Evolutionary conservation across 169 alveolate species (phyloP).

Genomic region (Babesia ovis): DNA sequence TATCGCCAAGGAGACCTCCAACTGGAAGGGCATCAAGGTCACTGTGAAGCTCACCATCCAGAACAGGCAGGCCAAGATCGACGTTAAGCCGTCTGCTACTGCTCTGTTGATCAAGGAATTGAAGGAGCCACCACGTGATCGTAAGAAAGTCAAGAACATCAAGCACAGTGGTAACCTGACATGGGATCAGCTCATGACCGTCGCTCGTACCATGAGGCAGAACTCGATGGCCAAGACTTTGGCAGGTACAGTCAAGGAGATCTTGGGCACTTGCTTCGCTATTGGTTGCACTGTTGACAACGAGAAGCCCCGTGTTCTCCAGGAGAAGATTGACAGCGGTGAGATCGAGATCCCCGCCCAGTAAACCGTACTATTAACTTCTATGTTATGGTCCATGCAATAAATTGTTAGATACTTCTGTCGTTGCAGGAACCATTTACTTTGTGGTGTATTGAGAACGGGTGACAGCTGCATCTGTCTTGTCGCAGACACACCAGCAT

Average conservation of each 20-base stretch:
- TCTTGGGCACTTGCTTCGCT: slow-evolving; percentile 95
- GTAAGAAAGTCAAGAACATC: slow-evolving; percentile 93
- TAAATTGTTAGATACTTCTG: no score
- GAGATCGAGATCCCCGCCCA: slow-evolving; percentile 84
- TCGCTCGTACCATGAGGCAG: slow-evolving; percentile 91
- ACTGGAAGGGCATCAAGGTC: slow-evolving; percentile 95
- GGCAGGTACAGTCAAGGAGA: slow-evolving; percentile 95
- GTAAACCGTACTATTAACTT: slow-evolving; percentile 17
- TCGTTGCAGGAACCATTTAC: no score
- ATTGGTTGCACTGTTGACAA: slow-evolving; percentile 97
- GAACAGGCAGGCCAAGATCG: slow-evolving; percentile 89
- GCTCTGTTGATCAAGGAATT: slow-evolving; percentile 92
- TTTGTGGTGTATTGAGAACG: no score
- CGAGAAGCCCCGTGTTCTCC: slow-evolving; percentile 90
- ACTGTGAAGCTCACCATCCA: slow-evolving; percentile 90
- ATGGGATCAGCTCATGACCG: slow-evolving; percentile 88
- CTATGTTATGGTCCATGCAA: slow-evolving; percentile 1
- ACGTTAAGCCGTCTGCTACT: slow-evolving; percentile 95
- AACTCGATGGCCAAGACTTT: slow-evolving; percentile 88
- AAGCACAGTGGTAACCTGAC: slow-evolving; percentile 95
- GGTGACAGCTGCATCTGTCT: no score
- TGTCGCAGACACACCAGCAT: no score
- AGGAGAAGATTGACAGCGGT: slow-evolving; percentile 86
- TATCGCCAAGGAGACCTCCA: slow-evolving; percentile 93
- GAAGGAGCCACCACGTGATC: slow-evolving; percentile 94